Evolutionary conservation across 805 yeast species (phyloP).

Genomic region (Kuraishia borneana): DNA sequence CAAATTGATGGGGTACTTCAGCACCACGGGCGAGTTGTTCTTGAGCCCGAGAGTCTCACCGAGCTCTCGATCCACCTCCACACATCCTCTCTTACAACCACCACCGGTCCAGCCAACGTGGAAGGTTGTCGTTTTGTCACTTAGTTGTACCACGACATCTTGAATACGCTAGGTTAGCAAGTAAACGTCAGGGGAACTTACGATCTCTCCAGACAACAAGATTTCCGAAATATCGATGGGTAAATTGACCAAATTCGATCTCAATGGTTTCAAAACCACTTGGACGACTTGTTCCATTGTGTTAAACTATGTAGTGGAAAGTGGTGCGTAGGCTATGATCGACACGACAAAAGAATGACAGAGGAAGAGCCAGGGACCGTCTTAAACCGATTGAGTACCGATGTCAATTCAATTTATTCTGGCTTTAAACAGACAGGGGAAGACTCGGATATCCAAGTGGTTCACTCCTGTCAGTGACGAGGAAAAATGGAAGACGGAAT

Average conservation of each 20-base stretch:
- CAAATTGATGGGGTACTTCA: slow-evolving; percentile 35
- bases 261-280: slow-evolving; percentile 1
- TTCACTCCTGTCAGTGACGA: slow-evolving; percentile 26
- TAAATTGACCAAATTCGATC: slow-evolving; percentile 15
- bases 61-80: slow-evolving; percentile 62
- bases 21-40: slow-evolving; percentile 27
- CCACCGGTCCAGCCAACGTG: slow-evolving; percentile 2
- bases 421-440: slow-evolving; percentile 90
- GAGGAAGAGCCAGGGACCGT: not conserved
- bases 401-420: slow-evolving; percentile 78
- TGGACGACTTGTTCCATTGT: not conserved
- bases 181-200: slow-evolving; percentile 1
- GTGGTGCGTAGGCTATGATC: too few species aligned
- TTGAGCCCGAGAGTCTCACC: slow-evolving; percentile 38
- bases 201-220: slow-evolving; percentile 16
- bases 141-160: slow-evolving; percentile 2
- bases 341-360: not conserved
- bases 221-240: slow-evolving; percentile 14
- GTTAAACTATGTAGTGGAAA: not conserved
- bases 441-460: slow-evolving; percentile 79
- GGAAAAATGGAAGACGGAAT: slow-evolving; percentile 35
- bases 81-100: slow-evolving; percentile 3
- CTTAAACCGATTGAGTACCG: not conserved
- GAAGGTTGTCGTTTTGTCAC: not conserved
- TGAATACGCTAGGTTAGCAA: slow-evolving; percentile 1